phyloP scores from a whole-genome alignment of 176 grass and related monocot genomes.

The Carex parvula region DNA sequence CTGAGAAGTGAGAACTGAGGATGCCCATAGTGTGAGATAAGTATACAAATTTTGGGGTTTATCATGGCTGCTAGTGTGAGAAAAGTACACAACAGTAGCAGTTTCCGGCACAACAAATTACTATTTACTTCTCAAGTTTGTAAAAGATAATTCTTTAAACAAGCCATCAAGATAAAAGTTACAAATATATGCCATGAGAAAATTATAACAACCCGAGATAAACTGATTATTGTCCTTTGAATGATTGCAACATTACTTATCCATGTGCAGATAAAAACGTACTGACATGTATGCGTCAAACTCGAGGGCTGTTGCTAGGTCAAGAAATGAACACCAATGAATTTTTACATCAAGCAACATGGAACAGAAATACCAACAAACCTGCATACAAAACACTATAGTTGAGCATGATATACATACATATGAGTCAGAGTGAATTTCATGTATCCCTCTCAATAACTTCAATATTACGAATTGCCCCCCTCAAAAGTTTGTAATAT shows the following conservation, averaged over 20 bases:
- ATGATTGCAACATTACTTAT: neutral
- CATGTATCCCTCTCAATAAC: too few relatives aligned
- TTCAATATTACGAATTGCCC: too few relatives aligned
- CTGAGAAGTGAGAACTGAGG: neutral
- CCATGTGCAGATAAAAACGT: neutral
- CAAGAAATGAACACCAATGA: neutral
- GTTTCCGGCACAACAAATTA: neutral
- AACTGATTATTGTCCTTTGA: neutral
- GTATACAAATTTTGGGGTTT: neutral
- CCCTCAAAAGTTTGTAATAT: too few relatives aligned
- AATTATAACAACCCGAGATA: neutral
- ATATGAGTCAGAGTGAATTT: too few relatives aligned
- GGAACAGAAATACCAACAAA: constrained; percentile 22
- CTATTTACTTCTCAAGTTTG: constrained; percentile 5
- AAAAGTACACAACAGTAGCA: neutral
- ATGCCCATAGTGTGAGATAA: neutral
- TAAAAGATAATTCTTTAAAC: neutral
- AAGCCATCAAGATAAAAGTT: neutral
- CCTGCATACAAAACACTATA: neutral
- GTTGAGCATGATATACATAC: neutral
- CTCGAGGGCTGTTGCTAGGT: neutral
- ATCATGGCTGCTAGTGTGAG: neutral
- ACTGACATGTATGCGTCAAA: neutral
- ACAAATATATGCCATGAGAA: neutral
- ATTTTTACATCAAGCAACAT: neutral